Percentiles rank a stretch among this genome's conserved stretches.
These are phyloP conservation scores for Aphanomyces euteiches DNA, from an alignment of 352 stramenopile species.

Conservation along the genomic window DNA sequence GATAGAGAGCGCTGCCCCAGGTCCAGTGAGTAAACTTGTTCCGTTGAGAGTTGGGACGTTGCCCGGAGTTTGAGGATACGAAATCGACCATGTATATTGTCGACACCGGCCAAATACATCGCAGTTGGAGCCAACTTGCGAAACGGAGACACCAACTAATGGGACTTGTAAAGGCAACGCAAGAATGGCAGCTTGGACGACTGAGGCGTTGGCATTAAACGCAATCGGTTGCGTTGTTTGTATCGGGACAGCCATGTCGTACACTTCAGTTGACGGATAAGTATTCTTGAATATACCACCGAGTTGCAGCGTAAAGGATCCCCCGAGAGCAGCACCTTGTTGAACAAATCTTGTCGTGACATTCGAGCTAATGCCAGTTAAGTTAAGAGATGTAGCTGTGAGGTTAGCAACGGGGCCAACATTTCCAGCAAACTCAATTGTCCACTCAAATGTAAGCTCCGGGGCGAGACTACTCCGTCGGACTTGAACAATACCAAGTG, in stretches of 20 bases:
- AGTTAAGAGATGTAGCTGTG: conserved; percentile 42
- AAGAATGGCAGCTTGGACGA: conserved; percentile 41
- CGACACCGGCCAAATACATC: conserved; percentile 60
- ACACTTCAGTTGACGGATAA: conserved; percentile 44
- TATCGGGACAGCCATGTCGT: conserved; percentile 38
- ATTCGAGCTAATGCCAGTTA: conserved; percentile 45
- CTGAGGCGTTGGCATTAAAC: conserved; percentile 40
- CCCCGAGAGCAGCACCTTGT: conserved; percentile 51
- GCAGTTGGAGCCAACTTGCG: conserved; percentile 43
- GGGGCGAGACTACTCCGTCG: conserved; percentile 38
- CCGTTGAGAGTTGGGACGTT: conserved; percentile 59
- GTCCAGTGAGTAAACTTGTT: conserved; percentile 38
- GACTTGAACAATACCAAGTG: conserved; percentile 51
- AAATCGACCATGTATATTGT: conserved; percentile 66
- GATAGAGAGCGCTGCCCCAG: conserved; percentile 35
- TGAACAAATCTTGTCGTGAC: conserved; percentile 41
- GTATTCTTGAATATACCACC: conserved; percentile 56
- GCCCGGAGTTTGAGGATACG: conserved; percentile 53
- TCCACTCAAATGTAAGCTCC: conserved; percentile 64
- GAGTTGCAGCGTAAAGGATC: conserved; percentile 50
- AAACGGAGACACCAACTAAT: conserved; percentile 34
- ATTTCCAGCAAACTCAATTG: conserved; percentile 57
- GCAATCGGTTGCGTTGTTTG: conserved; percentile 45
- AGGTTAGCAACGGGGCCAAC: conserved; percentile 51
- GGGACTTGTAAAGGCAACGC: conserved; percentile 43